A percentile compares a stretch with the other conserved stretches of the same genome.
phyloP scores from a whole-genome alignment of 371 early-diverging fungal genomes.

The Dentiscutata heterogama region DNA sequence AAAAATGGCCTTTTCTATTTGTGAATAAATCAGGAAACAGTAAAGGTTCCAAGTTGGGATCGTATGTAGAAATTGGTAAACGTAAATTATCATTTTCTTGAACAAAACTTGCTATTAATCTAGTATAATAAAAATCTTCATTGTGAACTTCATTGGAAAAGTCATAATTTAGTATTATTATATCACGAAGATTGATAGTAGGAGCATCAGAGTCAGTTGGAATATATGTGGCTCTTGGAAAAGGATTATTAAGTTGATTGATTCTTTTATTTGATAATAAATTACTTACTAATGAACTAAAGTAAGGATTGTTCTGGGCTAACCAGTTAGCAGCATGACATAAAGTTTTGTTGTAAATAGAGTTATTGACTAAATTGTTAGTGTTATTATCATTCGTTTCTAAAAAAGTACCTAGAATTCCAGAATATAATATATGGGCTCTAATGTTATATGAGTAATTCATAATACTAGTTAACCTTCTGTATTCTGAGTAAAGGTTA shows the following conservation, averaged over 20 bases:
- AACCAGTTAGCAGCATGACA: background rate
- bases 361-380: background rate
- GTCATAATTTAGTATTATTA: no score
- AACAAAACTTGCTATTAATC: conserved; percentile 2
- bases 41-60: conserved; percentile 4
- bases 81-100: background rate
- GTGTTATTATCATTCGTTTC: background rate
- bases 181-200: background rate
- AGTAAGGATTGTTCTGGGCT: background rate
- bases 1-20: conserved; percentile 5
- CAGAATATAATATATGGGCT: conserved; percentile 6
- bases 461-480: no score
- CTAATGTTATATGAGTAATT: no score
- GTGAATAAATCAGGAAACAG: conserved; percentile 29
- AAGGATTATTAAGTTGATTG: background rate
- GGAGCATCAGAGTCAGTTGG: background rate
- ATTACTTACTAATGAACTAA: background rate
- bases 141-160: conserved; percentile 5
- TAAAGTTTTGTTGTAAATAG: background rate
- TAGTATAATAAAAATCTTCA: conserved; percentile 21
- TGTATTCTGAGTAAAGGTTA: no score
- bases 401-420: background rate
- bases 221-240: background rate
- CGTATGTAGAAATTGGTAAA: background rate
- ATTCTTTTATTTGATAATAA: no score